These are phyloP conservation scores for Didymella pinodella DNA, from an alignment of 2,329 filamentous ascomycete genomes.

Conservation along the genomic window DNA sequence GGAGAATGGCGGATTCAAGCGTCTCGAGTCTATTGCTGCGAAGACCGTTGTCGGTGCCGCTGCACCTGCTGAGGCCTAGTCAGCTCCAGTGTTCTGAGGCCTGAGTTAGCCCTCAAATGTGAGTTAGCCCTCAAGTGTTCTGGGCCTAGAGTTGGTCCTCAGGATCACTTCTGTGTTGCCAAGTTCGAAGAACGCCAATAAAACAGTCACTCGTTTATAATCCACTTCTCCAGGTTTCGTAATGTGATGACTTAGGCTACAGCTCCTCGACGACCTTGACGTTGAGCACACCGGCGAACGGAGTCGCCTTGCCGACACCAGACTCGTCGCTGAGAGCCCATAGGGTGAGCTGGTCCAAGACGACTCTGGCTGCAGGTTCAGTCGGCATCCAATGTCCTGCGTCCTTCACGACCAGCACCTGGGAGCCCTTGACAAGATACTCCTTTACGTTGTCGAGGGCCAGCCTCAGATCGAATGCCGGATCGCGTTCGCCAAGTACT, in stretches of 20 bases:
- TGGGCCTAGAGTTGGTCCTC: too few species aligned
- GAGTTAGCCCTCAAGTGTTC: too few species aligned
- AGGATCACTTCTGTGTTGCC: too few species aligned
- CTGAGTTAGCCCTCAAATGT: too few species aligned
- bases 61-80: slow-evolving; percentile 14
- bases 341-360: slow-evolving; percentile 52
- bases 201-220: slow-evolving; percentile 12
- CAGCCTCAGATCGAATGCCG: slow-evolving; percentile 59
- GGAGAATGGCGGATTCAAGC: slow-evolving; percentile 67
- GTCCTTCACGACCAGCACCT: slow-evolving; percentile 59
- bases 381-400: slow-evolving; percentile 63
- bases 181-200: background rate
- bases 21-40: slow-evolving; percentile 16
- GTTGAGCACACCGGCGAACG: slow-evolving; percentile 33
- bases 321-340: slow-evolving; percentile 42
- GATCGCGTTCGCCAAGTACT: slow-evolving; percentile 62
- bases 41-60: slow-evolving; percentile 31
- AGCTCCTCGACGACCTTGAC: slow-evolving; percentile 30
- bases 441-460: slow-evolving; percentile 62
- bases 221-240: background rate
- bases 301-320: slow-evolving; percentile 24
- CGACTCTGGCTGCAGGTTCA: slow-evolving; percentile 55
- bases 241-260: background rate
- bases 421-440: slow-evolving; percentile 59
- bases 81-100: background rate